Conservation (phyloP, 345 rosid species). For the Sisymbrium altissimum region DNA sequence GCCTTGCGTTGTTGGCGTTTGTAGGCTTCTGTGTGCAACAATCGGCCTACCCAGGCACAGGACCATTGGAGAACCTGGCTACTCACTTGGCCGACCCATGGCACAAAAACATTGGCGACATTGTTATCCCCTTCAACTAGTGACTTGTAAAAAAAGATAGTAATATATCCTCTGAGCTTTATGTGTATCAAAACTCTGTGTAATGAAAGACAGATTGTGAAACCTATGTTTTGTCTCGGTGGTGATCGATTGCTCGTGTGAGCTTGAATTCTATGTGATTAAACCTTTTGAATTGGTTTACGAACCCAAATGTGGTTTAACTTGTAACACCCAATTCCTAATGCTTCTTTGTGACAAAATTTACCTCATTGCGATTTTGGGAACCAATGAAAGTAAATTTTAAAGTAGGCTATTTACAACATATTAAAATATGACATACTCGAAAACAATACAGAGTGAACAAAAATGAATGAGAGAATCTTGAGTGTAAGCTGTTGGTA, state of each 20-base stretch:
- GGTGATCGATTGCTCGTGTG: conserved; percentile 11
- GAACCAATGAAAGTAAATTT: not conserved
- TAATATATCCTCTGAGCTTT: conserved; percentile 25
- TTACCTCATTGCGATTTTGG: not conserved
- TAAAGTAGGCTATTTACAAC: not conserved
- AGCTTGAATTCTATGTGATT: conserved; percentile 3
- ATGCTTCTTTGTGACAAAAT: not conserved
- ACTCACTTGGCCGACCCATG: conserved; percentile 97
- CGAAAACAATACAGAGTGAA: no score
- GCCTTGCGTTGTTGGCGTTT: conserved; percentile 87
- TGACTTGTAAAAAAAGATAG: conserved; percentile 29
- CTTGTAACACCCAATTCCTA: not conserved
- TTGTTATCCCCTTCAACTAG: conserved; percentile 57
- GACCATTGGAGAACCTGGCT: conserved; percentile 97
- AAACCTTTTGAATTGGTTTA: conserved; percentile 3
- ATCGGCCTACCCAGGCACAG: conserved; percentile 95
- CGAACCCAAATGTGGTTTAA: not conserved
- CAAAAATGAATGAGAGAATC: not conserved
- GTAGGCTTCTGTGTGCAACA: conserved; percentile 96
- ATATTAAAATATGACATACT: no score
- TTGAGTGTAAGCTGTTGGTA: no score
- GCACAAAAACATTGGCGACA: conserved; percentile 90
- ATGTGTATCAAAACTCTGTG: conserved; percentile 28
- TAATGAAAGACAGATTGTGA: conserved; percentile 33
- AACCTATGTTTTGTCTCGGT: conserved; percentile 23